These are phyloP conservation scores for Euphorbia schlechtendalii DNA, from an alignment of 441 rosid genomes.

Conservation along the genomic window DNA sequence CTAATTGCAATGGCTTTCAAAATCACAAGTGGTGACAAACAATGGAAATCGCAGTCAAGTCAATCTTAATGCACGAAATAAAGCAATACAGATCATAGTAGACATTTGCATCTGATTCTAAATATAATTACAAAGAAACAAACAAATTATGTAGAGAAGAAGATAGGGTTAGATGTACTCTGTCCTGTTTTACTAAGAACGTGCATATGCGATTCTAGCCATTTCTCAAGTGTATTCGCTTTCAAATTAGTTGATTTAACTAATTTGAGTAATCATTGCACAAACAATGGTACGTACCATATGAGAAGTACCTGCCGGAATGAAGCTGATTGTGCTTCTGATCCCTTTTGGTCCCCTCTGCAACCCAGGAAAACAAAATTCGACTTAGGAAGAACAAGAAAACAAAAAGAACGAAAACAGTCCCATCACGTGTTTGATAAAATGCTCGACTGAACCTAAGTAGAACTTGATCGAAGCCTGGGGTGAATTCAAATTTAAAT, in stretches of 20 bases:
- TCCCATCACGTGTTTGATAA: not conserved
- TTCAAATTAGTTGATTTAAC: not conserved
- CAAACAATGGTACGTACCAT: not conserved
- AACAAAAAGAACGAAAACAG: not conserved
- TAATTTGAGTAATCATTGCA: not conserved
- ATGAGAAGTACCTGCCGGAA: not conserved
- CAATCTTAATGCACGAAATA: not conserved
- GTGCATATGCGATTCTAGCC: not conserved
- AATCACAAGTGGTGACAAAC: not conserved
- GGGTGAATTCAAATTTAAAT: no score
- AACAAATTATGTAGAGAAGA: not conserved
- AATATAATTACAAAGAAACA: not conserved
- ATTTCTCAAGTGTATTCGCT: not conserved
- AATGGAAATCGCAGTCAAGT: not conserved
- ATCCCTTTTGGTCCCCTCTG: not conserved
- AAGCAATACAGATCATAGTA: not conserved
- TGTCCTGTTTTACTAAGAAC: not conserved
- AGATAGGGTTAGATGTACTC: not conserved
- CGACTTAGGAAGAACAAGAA: not conserved
- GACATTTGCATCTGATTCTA: not conserved
- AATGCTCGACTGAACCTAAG: not conserved
- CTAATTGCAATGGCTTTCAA: not conserved
- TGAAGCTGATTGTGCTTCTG: not conserved
- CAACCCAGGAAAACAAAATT: not conserved
- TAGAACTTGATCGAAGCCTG: no score